Conservation (phyloP, 352 stramenopile species). For the Phytopythium oedochilum region DNA sequence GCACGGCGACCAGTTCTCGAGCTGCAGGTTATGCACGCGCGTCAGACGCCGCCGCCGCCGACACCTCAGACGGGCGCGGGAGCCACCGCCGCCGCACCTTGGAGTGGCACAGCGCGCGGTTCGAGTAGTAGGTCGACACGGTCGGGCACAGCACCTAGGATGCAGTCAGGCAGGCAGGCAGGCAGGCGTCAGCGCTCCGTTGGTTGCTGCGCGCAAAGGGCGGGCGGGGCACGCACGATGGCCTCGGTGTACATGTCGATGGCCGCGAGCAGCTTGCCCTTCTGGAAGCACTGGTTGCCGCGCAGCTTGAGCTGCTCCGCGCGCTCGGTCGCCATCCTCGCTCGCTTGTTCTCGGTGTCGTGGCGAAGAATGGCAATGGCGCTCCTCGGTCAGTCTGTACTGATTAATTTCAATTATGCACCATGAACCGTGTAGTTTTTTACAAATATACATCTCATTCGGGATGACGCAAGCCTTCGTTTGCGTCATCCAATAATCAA, state of each 20-base stretch:
- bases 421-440: no score
- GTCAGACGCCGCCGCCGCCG: neutral
- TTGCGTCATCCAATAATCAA: no score
- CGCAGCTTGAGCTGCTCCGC: constrained; percentile 74
- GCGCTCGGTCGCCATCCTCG: constrained; percentile 23
- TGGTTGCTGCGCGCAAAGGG: neutral
- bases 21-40: constrained; percentile 14
- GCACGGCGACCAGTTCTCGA: constrained; percentile 54
- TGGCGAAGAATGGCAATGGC: no score
- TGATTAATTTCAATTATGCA: no score
- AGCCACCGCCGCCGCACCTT: constrained; percentile 28
- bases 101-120: constrained; percentile 68
- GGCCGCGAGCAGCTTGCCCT: constrained; percentile 68
- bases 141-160: constrained; percentile 45
- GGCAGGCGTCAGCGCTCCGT: neutral
- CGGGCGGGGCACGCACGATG: constrained; percentile 46
- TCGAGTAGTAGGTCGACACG: constrained; percentile 74
- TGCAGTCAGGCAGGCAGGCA: neutral
- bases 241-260: constrained; percentile 87
- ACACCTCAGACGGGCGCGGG: neutral
- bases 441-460: no score
- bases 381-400: no score
- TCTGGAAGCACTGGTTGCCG: constrained; percentile 79
- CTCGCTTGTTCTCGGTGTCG: neutral
- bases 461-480: no score